phyloP scores from a whole-genome alignment of 1,284 basidiomycete species.

The Sanghuangporus weigelae region DNA sequence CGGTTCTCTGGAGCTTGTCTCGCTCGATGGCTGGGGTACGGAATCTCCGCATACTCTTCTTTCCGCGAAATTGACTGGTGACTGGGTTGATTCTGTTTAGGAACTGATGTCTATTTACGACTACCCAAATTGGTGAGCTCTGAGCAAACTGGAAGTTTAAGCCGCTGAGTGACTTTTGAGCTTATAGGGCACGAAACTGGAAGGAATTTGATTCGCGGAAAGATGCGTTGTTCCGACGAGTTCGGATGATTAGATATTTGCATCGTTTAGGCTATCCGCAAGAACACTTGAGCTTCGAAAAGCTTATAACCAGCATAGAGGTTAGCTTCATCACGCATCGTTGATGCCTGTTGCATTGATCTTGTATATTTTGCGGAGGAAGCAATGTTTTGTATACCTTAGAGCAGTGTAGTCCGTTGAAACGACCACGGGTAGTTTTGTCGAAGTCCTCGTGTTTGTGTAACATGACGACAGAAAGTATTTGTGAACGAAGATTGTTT shows the following conservation, averaged over 20 bases:
- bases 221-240: not conserved
- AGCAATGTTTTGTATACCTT: no score
- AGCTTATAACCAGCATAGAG: not conserved
- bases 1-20: slow-evolving; percentile 75
- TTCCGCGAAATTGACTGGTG: not conserved
- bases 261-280: not conserved
- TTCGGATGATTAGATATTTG: not conserved
- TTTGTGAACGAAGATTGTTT: no score
- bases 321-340: no score
- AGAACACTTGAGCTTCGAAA: not conserved
- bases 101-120: slow-evolving; percentile 77
- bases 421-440: no score
- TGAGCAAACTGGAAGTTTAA: not conserved
- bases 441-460: no score
- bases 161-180: not conserved
- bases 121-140: slow-evolving; percentile 72
- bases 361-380: no score
- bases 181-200: slow-evolving; percentile 71
- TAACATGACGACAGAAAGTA: no score
- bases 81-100: slow-evolving; percentile 30
- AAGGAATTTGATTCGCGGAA: slow-evolving; percentile 46
- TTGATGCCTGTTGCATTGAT: no score
- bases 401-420: no score
- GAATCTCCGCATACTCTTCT: slow-evolving; percentile 8
- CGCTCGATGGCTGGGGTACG: slow-evolving; percentile 79